Conservation (phyloP, 2,329 filamentous ascomycete species). For the Neoscytalidium dimidiatum region DNA sequence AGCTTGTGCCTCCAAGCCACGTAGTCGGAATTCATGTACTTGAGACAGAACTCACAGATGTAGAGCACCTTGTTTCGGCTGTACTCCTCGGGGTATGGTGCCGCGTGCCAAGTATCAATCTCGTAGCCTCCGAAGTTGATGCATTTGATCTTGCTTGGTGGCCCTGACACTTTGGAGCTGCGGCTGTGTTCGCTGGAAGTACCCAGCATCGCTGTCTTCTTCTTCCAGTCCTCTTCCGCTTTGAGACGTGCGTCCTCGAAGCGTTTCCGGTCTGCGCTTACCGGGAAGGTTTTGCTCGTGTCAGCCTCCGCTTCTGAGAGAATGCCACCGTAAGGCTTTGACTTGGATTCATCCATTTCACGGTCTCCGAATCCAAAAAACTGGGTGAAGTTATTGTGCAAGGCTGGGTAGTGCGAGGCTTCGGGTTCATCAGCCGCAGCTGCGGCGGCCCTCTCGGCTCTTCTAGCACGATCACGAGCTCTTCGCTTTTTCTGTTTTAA, state of each 20-base stretch:
- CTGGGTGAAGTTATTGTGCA: slow-evolving; percentile 67
- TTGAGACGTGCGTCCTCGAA: slow-evolving; percentile 90
- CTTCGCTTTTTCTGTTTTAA: slow-evolving; percentile 54
- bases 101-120: slow-evolving; percentile 98
- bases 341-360: slow-evolving; percentile 84
- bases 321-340: slow-evolving; percentile 94
- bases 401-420: slow-evolving; percentile 59
- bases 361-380: slow-evolving; percentile 89
- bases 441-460: slow-evolving; percentile 41
- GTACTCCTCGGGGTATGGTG: slow-evolving; percentile 97
- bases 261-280: slow-evolving; percentile 74
- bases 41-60: slow-evolving; percentile 98
- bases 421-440: slow-evolving; percentile 40
- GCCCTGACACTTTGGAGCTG: slow-evolving; percentile 76
- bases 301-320: slow-evolving; percentile 87
- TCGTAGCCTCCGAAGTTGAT: slow-evolving; percentile 98
- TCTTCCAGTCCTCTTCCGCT: slow-evolving; percentile 89
- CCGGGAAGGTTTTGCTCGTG: slow-evolving; percentile 83
- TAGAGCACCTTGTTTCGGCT: slow-evolving; percentile 95
- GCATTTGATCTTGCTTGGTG: slow-evolving; percentile 95
- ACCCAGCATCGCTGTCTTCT: slow-evolving; percentile 64
- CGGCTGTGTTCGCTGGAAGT: slow-evolving; percentile 64
- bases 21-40: slow-evolving; percentile 99
- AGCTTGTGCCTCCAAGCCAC: slow-evolving; percentile 95
- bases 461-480: slow-evolving; percentile 49